Base-by-base conservation (phyloP, 495 filamentous ascomycete species). In the Pyrenula aspistea region DNA sequence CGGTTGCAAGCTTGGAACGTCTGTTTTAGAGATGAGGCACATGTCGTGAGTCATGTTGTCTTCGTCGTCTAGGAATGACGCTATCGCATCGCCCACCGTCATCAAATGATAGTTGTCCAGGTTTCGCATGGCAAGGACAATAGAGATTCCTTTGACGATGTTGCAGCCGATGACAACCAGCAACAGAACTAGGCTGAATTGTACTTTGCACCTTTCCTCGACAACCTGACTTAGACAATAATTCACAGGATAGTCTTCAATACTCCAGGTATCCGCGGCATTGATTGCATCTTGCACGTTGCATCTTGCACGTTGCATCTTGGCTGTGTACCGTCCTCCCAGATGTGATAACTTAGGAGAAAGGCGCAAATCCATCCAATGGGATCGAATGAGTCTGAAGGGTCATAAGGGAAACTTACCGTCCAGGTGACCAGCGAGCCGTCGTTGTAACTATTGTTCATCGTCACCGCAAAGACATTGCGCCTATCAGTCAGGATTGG, bases 81-180 rank as follows among this genome's bases (percentile, higher is more conserved):
- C 55, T 4, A 67, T 22, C 0, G 65, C 67, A 51, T 69, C 67
- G 0, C 67, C 67, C 19, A 62, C 25, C 0, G 63, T 66, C 10
- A 20, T 10, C 8, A 52, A 19, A 42, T 8, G 4, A 42, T 42
- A 8, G 4, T 15, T 42, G 4, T 4, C 8, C 22, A 24, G 19
- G 19, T 52, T 52, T 8, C 8, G 10, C 8, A 20, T 52, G 8
- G 19, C 25, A 24, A 60, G 36, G 50, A 53, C 1, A 57, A 60
- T 60, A 49, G 49, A 11, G 55, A 57, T 42, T 19, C 42, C 12
- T 57, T 60, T 57, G 10, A 57, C 10, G 23, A 42, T 2, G 55
- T 60, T 49, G 55, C 47, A 25, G n/a, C 51, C 12, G 22, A 53
- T 23, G 20, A 57, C 55, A 22, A 49, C 31, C 19, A 52, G 10